Conservation (phyloP, 768 basidiomycete genomes). For the Naganishia randhawae region DNA sequence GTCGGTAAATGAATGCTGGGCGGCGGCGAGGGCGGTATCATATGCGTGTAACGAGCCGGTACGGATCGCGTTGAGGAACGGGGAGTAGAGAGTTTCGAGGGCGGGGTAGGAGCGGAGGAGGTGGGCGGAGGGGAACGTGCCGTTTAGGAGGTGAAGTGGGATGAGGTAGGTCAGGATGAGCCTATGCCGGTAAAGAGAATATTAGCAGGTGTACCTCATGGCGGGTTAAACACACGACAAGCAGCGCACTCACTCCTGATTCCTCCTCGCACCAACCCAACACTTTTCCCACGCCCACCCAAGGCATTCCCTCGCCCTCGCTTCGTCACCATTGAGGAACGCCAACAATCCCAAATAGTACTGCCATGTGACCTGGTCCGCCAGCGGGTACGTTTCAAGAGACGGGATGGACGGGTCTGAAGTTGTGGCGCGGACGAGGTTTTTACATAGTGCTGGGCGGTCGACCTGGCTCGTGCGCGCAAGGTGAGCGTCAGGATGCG, state of each 20-base stretch:
- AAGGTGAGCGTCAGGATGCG: background rate
- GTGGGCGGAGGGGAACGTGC: conserved; percentile 71
- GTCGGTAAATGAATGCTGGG: conserved; percentile 12
- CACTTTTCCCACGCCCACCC: conserved; percentile 83
- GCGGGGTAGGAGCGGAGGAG: conserved; percentile 71
- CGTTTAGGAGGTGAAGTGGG: conserved; percentile 79
- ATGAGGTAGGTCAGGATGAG: conserved; percentile 87
- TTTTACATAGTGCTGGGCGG: conserved; percentile 84
- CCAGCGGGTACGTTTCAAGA: conserved; percentile 68
- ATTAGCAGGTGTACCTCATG: background rate
- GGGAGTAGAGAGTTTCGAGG: conserved; percentile 67
- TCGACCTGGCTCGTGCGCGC: conserved; percentile 65
- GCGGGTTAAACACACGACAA: conserved; percentile 22
- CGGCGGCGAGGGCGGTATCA: conserved; percentile 63
- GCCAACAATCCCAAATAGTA: conserved; percentile 94
- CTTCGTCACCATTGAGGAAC: conserved; percentile 86
- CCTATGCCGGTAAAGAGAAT: conserved; percentile 54
- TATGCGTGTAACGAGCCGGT: conserved; percentile 73
- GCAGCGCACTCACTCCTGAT: conserved; percentile 67
- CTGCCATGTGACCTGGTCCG: conserved; percentile 88
- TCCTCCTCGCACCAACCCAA: conserved; percentile 63
- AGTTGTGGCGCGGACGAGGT: conserved; percentile 80
- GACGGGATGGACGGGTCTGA: conserved; percentile 82
- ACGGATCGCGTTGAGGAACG: conserved; percentile 76
- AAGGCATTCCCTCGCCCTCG: conserved; percentile 79